Percentiles rank a stretch among this genome's conserved stretches.
Conservation (phyloP, 208 protist genomes). For the Strigomonas culicis region DNA sequence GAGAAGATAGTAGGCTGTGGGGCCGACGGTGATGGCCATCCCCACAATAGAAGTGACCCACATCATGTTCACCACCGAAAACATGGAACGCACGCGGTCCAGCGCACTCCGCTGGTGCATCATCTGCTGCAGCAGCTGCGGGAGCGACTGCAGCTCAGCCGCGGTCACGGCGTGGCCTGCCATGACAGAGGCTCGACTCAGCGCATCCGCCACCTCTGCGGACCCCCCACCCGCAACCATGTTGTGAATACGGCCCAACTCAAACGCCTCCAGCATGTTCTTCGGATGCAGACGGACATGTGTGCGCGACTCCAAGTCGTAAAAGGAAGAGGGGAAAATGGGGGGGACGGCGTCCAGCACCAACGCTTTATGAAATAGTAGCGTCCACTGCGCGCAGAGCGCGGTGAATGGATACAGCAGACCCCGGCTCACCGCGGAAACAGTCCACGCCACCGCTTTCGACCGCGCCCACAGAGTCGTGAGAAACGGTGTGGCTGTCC, state of each 20-base stretch:
- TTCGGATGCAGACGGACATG: conserved; percentile 14
- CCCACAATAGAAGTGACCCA: conserved; percentile 8
- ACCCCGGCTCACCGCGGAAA: too few species aligned
- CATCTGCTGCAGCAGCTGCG: conserved; percentile 6
- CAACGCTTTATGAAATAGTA: neutral
- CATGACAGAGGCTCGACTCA: neutral
- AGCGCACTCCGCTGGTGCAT: neutral
- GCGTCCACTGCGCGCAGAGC: neutral
- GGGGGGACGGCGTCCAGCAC: neutral
- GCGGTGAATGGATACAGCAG: too few species aligned
- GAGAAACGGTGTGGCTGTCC: too few species aligned
- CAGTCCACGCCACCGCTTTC: too few species aligned
- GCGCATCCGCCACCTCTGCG: neutral
- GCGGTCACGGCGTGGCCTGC: conserved; percentile 3
- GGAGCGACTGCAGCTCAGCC: conserved; percentile 3
- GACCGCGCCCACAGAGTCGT: too few species aligned
- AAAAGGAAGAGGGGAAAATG: neutral
- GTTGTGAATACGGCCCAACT: neutral
- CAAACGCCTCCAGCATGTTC: conserved; percentile 11
- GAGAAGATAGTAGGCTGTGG: neutral
- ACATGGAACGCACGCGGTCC: conserved; percentile 4
- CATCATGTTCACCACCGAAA: conserved; percentile 13
- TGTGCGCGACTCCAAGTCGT: neutral
- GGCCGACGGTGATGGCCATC: neutral
- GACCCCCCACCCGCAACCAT: neutral